Percentiles rank a stretch among this genome's conserved stretches.
Evolutionary conservation across 2,329 filamentous ascomycete genomes (phyloP).

Genomic region (Chalaropsis thielavioides): DNA sequence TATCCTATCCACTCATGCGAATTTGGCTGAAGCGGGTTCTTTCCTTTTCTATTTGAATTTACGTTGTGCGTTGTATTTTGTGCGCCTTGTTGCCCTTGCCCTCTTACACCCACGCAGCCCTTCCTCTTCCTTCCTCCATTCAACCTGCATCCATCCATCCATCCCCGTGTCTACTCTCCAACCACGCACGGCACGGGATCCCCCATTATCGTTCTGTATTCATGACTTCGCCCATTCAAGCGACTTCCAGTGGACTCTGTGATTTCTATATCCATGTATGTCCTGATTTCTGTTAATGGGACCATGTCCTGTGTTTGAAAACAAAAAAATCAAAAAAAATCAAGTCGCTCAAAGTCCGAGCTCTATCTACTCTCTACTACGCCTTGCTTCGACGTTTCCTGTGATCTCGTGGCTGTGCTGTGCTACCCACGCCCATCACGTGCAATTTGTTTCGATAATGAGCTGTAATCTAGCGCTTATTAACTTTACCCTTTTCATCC

Average conservation of each 20-base stretch:
- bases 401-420: background rate
- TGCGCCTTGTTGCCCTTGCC: conserved; percentile 13
- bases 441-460: background rate
- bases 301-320: background rate
- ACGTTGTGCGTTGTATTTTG: conserved; percentile 12
- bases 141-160: background rate
- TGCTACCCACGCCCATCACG: background rate
- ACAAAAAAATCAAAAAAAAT: background rate
- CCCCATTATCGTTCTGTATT: background rate
- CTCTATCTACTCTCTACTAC: background rate
- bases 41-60: background rate
- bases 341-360: background rate
- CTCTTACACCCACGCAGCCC: conserved; percentile 10
- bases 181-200: background rate
- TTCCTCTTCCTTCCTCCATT: background rate
- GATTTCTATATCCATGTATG: no score
- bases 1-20: no score
- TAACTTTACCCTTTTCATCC: background rate
- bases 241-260: no score
- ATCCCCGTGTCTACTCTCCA: background rate
- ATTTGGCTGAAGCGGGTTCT: no score
- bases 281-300: background rate
- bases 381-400: background rate
- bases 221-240: background rate
- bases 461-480: background rate